Base-by-base conservation (phyloP, 1,284 basidiomycete genomes). In the Moesziomyces globuligerus region DNA sequence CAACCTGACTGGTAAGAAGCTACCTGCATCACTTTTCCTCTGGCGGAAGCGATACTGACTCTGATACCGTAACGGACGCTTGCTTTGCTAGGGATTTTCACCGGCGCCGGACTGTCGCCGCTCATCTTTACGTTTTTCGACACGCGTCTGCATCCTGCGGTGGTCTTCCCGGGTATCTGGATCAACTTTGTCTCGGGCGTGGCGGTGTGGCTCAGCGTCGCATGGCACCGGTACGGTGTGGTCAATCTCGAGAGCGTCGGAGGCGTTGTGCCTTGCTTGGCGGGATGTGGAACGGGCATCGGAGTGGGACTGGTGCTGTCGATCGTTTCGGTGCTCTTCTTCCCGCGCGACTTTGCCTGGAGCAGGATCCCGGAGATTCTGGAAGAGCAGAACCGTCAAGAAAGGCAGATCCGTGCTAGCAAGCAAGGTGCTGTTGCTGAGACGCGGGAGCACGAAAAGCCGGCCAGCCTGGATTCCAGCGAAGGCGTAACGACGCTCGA, bases 81-180 rank as follows among this genome's bases (percentile, higher is more conserved):
- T n/a, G n/a, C n/a, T n/a, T n/a, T n/a, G n/a, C n/a, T n/a, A n/a
- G 78, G 76, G 9, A 69, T 79, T 25, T 72, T 73, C 29, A 74
- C 73, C 1, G 57, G 70, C 7, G 74, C 74, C 1, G 71, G 69
- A 23, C 51, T 79, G 0, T 56, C 64, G 15, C 79, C 66, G 28
- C 56, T 73, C 24, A 64, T 66, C 42, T 81, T 75, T 28, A 79
- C 59, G 36, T 80, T 78, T 55, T 81, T 78, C 51, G 70, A 64
- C 39, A 70, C 71, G 1, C 56, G 78, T 4, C 65, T 76, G 21
- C 74, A 77, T 24, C 64, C 61, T 3, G 48, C 60, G 17, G 72
- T 71, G 11, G 76, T 77, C 3, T 78, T 70, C 29, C 66, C 78
- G 9, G 75, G 76, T 10, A 75, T 81, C 47, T 81, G 71, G 76